Conservation (phyloP, 257 asterid genomes). For the Henckelia pumila region DNA sequence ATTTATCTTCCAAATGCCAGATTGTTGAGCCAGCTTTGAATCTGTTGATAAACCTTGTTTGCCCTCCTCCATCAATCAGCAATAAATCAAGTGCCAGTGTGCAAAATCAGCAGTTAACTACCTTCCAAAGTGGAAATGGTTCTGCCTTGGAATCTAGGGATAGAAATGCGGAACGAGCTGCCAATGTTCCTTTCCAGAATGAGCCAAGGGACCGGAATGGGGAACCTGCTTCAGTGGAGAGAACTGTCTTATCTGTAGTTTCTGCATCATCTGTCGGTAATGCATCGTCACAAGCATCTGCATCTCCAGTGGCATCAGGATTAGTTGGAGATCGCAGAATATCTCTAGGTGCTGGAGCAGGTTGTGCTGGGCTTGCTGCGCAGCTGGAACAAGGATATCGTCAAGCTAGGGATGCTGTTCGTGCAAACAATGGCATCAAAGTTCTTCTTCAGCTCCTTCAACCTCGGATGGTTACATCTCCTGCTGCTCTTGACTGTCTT, state of each 20-base stretch:
- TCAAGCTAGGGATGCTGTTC: constrained; percentile 98
- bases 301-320: constrained; percentile 72
- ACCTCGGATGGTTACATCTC: constrained; percentile 85
- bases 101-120: constrained; percentile 69
- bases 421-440: constrained; percentile 93
- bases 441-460: constrained; percentile 98
- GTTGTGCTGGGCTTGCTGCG: constrained; percentile 97
- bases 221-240: constrained; percentile 64
- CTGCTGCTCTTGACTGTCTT: constrained; percentile 95
- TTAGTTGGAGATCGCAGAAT: constrained; percentile 98
- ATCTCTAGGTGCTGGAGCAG: constrained; percentile 86
- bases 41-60: constrained; percentile 85
- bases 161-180: constrained; percentile 51
- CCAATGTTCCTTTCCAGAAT: constrained; percentile 41
- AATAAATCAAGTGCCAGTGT: constrained; percentile 61
- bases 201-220: constrained; percentile 64
- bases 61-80: constrained; percentile 99
- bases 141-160: constrained; percentile 60
- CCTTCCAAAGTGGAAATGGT: constrained; percentile 54
- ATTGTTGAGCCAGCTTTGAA: constrained; percentile 89
- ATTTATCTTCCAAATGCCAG: constrained; percentile 40
- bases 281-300: constrained; percentile 46
- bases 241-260: constrained; percentile 44
- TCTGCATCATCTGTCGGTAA: constrained; percentile 40
- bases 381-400: constrained; percentile 94